These are phyloP conservation scores for Leersia perrieri DNA, from an alignment of 176 grass and related monocot species.

Conservation along the genomic window DNA sequence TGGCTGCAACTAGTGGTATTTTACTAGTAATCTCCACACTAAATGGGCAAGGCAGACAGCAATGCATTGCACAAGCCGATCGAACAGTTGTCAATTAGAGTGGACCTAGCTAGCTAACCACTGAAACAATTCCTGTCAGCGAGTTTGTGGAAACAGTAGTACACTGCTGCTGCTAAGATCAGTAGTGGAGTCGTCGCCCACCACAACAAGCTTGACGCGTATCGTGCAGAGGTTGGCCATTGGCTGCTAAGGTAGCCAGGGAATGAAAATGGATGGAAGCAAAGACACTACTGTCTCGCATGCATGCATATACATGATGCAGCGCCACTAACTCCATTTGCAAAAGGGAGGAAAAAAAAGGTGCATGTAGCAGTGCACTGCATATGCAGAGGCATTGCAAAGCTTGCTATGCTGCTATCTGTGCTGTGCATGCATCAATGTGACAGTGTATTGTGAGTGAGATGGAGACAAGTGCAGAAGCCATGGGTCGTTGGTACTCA, in stretches of 20 bases:
- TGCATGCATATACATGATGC: background rate
- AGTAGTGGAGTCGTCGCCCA: background rate
- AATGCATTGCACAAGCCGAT: too few relatives aligned
- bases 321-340: background rate
- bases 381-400: background rate
- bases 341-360: background rate
- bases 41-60: too few relatives aligned
- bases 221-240: background rate
- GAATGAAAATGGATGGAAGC: background rate
- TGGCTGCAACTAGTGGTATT: too few relatives aligned
- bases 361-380: background rate
- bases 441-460: background rate
- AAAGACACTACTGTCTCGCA: background rate
- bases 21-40: too few relatives aligned
- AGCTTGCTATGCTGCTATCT: background rate
- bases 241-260: too few relatives aligned
- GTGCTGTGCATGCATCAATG: background rate
- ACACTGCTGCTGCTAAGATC: background rate
- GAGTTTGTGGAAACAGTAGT: background rate
- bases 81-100: too few relatives aligned
- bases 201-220: background rate
- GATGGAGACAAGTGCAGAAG: conserved; percentile 3
- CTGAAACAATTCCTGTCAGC: too few relatives aligned
- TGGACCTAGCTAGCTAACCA: too few relatives aligned
- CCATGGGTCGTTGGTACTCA: background rate